Evolutionary conservation across 352 stramenopile species (phyloP).

Genomic region (Globisporangium camurandrum): DNA sequence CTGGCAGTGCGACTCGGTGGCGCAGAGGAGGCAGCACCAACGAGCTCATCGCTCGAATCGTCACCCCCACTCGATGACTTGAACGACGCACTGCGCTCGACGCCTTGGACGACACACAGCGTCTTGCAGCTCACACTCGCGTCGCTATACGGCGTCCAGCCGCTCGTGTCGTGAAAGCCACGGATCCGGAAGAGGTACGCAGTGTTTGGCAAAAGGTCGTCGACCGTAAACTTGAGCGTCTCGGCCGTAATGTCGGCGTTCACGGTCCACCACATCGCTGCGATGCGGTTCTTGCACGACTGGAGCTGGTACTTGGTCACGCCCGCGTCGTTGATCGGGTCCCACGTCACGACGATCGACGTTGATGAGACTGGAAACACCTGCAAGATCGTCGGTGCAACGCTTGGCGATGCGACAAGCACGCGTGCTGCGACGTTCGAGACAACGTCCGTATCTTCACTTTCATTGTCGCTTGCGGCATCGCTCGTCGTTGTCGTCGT

Average conservation of each 20-base stretch:
- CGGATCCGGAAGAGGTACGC: conserved; percentile 72
- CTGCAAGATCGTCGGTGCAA: conserved; percentile 43
- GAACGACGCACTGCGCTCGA: conserved; percentile 6
- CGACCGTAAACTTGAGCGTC: conserved; percentile 46
- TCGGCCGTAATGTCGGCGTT: conserved; percentile 57
- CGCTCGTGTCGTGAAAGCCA: conserved; percentile 33
- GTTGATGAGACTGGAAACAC: conserved; percentile 49
- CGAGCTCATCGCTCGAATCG: no score
- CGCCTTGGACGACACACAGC: conserved; percentile 5
- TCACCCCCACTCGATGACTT: no score
- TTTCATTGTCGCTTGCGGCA: not conserved
- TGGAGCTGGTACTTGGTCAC: conserved; percentile 77
- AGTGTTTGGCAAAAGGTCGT: conserved; percentile 49
- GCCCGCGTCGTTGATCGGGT: conserved; percentile 42
- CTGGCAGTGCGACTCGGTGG: conserved; percentile 13
- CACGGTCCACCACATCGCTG: conserved; percentile 72
- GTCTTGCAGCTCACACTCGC: conserved; percentile 60
- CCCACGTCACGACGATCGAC: conserved; percentile 70
- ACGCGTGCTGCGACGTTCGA: conserved; percentile 5
- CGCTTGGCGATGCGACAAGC: conserved; percentile 4
- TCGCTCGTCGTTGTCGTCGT: not conserved
- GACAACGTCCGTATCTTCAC: not conserved
- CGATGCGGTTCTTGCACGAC: conserved; percentile 70
- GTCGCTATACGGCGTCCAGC: conserved; percentile 75
- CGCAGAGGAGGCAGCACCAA: not conserved